Evolutionary conservation across 495 filamentous ascomycete species (phyloP).

Genomic region (Trichodelitschia bisporula): DNA sequence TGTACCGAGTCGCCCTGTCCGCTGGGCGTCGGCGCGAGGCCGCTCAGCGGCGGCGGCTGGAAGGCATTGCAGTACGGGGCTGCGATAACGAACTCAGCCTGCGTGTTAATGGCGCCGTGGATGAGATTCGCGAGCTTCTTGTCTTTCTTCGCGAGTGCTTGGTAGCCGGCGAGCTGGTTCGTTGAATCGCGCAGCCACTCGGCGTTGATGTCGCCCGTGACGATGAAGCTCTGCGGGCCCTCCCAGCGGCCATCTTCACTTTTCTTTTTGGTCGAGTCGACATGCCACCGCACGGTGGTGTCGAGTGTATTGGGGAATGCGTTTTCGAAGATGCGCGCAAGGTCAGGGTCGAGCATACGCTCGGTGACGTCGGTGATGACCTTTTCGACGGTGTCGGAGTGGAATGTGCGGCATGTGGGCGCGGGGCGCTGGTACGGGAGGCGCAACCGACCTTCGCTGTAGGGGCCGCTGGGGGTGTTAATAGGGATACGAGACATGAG

Average conservation of each 20-base stretch:
- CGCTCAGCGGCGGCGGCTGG: conserved; percentile 71
- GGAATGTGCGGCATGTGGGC: conserved; percentile 64
- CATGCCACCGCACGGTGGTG: conserved; percentile 67
- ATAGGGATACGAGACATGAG: no score
- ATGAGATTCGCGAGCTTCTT: conserved; percentile 51
- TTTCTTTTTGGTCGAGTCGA: conserved; percentile 24
- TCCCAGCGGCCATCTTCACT: conserved; percentile 40
- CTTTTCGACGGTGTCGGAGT: conserved; percentile 60
- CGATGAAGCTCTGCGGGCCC: conserved; percentile 77
- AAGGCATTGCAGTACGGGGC: conserved; percentile 97
- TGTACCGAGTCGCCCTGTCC: conserved; percentile 68
- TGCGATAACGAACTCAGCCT: conserved; percentile 80
- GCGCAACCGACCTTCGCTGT: conserved; percentile 50
- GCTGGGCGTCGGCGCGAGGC: conserved; percentile 39
- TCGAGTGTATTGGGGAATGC: conserved; percentile 92
- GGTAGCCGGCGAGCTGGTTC: conserved; percentile 82
- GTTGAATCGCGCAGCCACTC: conserved; percentile 97
- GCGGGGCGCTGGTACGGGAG: conserved; percentile 82
- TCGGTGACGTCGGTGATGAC: conserved; percentile 61
- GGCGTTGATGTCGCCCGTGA: conserved; percentile 96
- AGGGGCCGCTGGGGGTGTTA: conserved; percentile 43
- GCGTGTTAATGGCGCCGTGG: conserved; percentile 87
- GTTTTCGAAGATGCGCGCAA: conserved; percentile 87
- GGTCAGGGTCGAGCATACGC: conserved; percentile 62
- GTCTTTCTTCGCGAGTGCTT: conserved; percentile 59